Conservation (phyloP, 768 basidiomycete genomes). For the Suillus weaverae region DNA sequence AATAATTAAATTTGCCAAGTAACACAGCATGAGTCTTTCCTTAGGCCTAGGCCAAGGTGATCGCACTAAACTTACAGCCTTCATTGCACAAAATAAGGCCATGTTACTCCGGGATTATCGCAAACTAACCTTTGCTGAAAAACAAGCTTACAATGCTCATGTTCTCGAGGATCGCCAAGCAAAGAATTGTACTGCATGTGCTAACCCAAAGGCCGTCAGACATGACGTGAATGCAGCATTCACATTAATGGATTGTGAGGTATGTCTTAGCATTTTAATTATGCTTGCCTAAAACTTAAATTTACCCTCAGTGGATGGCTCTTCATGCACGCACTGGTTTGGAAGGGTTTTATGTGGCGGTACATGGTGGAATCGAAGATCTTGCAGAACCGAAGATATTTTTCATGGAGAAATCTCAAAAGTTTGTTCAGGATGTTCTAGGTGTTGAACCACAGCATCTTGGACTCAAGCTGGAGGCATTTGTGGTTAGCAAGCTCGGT, state of each 20-base stretch:
- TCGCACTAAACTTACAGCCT: not conserved
- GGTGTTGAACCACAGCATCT: too few relatives aligned
- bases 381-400: too few relatives aligned
- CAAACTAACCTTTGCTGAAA: not conserved
- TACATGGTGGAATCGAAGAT: too few relatives aligned
- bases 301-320: too few relatives aligned
- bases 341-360: too few relatives aligned
- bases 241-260: constrained; percentile 9
- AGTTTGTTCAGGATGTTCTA: too few relatives aligned
- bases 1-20: not conserved
- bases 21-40: not conserved
- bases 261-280: not conserved
- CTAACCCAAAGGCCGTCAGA: constrained; percentile 7
- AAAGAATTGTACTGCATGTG: not conserved
- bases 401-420: too few relatives aligned
- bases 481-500: too few relatives aligned
- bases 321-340: too few relatives aligned
- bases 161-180: not conserved
- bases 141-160: not conserved
- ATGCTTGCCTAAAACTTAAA: too few relatives aligned
- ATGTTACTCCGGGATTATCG: not conserved
- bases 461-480: too few relatives aligned
- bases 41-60: not conserved
- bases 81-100: constrained; percentile 1
- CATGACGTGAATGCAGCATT: constrained; percentile 1